These are phyloP conservation scores for Stephanodiscus triporus DNA, from an alignment of 108 stramenopile genomes.

Conservation along the genomic window DNA sequence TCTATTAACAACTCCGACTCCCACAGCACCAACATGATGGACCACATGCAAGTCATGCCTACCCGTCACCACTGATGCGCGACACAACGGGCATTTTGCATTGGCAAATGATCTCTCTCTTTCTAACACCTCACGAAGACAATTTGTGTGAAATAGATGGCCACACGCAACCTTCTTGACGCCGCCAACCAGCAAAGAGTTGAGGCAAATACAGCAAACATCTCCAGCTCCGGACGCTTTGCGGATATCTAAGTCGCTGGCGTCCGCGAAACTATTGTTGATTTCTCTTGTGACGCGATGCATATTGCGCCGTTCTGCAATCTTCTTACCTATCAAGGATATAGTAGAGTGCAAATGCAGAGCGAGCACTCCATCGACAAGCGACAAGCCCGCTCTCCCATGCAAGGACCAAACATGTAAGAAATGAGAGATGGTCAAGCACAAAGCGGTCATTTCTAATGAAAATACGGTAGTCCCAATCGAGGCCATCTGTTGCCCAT, in stretches of 20 bases:
- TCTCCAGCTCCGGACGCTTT: slow-evolving; percentile 71
- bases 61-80: slow-evolving; percentile 51
- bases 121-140: slow-evolving; percentile 81
- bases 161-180: slow-evolving; percentile 81
- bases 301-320: slow-evolving; percentile 67
- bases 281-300: slow-evolving; percentile 63
- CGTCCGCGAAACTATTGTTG: slow-evolving; percentile 61
- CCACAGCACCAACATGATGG: slow-evolving; percentile 3
- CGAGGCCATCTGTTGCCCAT: slow-evolving; percentile 45
- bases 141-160: slow-evolving; percentile 77
- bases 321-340: slow-evolving; percentile 57
- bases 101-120: slow-evolving; percentile 64
- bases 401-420: slow-evolving; percentile 74
- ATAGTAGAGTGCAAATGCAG: slow-evolving; percentile 77
- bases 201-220: slow-evolving; percentile 83
- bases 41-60: slow-evolving; percentile 9
- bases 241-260: slow-evolving; percentile 65
- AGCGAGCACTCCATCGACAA: slow-evolving; percentile 73
- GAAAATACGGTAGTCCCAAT: slow-evolving; percentile 57
- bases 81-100: slow-evolving; percentile 78
- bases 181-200: slow-evolving; percentile 60
- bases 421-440: slow-evolving; percentile 64
- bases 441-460: slow-evolving; percentile 53
- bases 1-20: slow-evolving; percentile 6
- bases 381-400: slow-evolving; percentile 62